A percentile compares a stretch with the other conserved stretches of the same genome.
These are phyloP conservation scores for Cinchona pubescens DNA, from an alignment of 257 asterid species.

Conservation along the genomic window DNA sequence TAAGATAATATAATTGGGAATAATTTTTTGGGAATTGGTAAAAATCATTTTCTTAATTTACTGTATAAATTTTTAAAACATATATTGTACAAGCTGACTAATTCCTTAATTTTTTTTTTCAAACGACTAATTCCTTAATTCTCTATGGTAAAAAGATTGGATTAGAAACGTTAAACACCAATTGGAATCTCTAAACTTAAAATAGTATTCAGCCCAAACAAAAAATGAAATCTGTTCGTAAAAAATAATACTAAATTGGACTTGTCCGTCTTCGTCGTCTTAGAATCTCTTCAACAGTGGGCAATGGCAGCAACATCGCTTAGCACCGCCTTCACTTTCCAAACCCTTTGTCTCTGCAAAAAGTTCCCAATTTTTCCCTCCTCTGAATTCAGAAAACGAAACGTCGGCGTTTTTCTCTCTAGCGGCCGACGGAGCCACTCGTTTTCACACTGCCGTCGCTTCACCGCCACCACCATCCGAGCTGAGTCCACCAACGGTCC, in stretches of 20 bases:
- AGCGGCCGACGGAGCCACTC: constrained; percentile 16
- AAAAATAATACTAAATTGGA: not conserved
- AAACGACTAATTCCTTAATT: no score
- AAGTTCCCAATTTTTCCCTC: constrained; percentile 35
- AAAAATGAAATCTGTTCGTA: not conserved
- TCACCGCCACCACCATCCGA: constrained; percentile 37
- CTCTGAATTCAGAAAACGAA: constrained; percentile 25
- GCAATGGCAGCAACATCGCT: constrained; percentile 67
- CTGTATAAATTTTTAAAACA: no score
- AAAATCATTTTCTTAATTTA: no score
- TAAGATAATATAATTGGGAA: no score
- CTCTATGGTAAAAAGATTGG: no score
- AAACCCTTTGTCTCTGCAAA: constrained; percentile 33
- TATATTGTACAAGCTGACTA: no score
- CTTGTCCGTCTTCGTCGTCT: not conserved
- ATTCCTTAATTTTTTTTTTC: no score
- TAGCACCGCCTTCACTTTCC: constrained; percentile 40
- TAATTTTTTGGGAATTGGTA: no score
- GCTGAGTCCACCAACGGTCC: constrained; percentile 52
- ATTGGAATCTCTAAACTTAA: not conserved
- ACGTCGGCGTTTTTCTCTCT: constrained; percentile 16
- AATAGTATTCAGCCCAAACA: not conserved
- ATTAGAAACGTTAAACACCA: no score
- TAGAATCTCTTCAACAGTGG: no score
- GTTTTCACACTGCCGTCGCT: constrained; percentile 36